These are phyloP conservation scores for Coleophoma crateriformis DNA, from an alignment of 2,329 filamentous ascomycete species.

Conservation along the genomic window DNA sequence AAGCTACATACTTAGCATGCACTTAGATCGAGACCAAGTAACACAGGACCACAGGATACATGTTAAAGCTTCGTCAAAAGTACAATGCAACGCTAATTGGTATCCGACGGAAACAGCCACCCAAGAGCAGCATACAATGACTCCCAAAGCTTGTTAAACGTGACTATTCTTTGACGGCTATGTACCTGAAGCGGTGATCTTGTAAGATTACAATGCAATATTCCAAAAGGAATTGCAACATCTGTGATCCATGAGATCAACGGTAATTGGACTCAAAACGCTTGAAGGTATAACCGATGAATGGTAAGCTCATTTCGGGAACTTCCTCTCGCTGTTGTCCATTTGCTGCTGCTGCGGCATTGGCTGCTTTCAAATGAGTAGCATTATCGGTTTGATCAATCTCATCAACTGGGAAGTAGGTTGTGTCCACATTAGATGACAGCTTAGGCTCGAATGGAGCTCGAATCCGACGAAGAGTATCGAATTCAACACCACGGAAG, in stretches of 20 bases:
- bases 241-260: conserved; percentile 27
- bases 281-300: conserved; percentile 97
- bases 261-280: conserved; percentile 76
- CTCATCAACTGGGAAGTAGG: conserved; percentile 98
- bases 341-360: conserved; percentile 66
- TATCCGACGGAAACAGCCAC: conserved; percentile 10
- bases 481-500: conserved; percentile 96
- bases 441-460: conserved; percentile 95
- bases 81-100: conserved; percentile 13
- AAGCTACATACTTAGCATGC: too few species aligned
- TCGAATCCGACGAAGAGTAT: conserved; percentile 84
- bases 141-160: background rate
- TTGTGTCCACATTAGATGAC: conserved; percentile 89
- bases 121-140: conserved; percentile 1
- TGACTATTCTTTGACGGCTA: too few species aligned
- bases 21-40: too few species aligned
- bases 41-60: background rate
- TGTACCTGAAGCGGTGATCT: background rate
- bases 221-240: background rate
- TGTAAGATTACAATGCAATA: background rate
- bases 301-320: conserved; percentile 92
- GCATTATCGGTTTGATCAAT: conserved; percentile 96
- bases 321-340: conserved; percentile 61
- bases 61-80: conserved; percentile 5
- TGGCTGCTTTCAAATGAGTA: conserved; percentile 70